phyloP scores from a whole-genome alignment of 2,329 filamentous ascomycete species.

The Fusarium sp. region DNA sequence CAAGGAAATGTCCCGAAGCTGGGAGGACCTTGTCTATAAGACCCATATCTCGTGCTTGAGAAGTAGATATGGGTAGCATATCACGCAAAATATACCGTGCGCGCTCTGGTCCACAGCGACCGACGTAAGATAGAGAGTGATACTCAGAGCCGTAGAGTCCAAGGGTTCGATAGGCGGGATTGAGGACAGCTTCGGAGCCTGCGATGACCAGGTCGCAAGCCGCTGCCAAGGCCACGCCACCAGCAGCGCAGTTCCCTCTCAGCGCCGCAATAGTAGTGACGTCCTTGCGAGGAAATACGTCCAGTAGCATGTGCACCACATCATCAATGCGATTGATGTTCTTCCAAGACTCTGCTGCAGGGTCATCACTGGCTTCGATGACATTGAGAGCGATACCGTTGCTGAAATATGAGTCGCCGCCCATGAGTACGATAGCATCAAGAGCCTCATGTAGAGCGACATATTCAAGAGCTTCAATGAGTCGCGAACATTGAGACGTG shows the following conservation, averaged over 20 bases:
- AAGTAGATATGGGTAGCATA: constrained; percentile 11
- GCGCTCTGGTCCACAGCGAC: neutral
- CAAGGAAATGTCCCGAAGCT: neutral
- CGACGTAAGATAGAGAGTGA: constrained; percentile 22
- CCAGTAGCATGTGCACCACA: neutral
- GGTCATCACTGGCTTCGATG: constrained; percentile 20
- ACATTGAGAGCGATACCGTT: constrained; percentile 31
- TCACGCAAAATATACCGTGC: neutral
- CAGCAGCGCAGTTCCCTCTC: constrained; percentile 27
- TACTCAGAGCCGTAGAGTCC: constrained; percentile 29
- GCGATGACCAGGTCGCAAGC: constrained; percentile 24
- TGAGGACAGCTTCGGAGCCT: constrained; percentile 22
- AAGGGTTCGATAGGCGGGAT: constrained; percentile 24
- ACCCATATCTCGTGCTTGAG: neutral
- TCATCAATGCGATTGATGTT: constrained; percentile 28
- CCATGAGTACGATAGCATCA: constrained; percentile 20
- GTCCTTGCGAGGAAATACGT: neutral
- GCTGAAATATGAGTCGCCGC: constrained; percentile 29
- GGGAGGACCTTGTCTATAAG: constrained; percentile 7
- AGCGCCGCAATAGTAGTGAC: constrained; percentile 14
- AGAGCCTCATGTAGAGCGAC: neutral
- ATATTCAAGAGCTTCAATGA: constrained; percentile 18
- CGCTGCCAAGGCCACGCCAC: constrained; percentile 24
- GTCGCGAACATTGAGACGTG: constrained; percentile 22
- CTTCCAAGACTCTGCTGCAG: constrained; percentile 19